These are phyloP conservation scores for Pinus albicaulis DNA, from an alignment of 75 land plant genomes.

Conservation along the genomic window DNA sequence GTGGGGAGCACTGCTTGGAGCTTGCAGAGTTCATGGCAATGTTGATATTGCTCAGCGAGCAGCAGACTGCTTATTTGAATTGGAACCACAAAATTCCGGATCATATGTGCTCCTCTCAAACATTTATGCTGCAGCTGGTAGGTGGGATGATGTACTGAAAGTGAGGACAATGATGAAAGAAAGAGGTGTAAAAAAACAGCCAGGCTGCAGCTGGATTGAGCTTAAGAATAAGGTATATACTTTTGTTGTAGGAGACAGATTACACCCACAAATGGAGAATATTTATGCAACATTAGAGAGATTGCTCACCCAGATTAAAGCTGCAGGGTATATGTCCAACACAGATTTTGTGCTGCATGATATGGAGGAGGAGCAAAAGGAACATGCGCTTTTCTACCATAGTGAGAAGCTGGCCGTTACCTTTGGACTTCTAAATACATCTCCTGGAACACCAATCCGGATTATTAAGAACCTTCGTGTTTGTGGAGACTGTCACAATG, in stretches of 20 bases:
- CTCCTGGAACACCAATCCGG: neutral
- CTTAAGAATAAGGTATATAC: neutral
- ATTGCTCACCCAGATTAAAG: neutral
- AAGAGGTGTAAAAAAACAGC: constrained; percentile 12
- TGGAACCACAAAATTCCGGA: constrained; percentile 25
- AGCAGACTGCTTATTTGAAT: constrained; percentile 16
- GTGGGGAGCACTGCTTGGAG: constrained; percentile 39
- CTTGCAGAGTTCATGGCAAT: constrained; percentile 37
- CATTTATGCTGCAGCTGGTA: constrained; percentile 21
- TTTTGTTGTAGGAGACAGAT: neutral
- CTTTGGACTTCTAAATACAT: neutral
- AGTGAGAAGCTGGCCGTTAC: neutral
- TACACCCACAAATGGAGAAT: neutral
- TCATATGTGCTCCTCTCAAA: constrained; percentile 24
- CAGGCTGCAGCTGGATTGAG: constrained; percentile 17
- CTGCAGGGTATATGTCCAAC: neutral
- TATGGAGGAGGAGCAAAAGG: neutral
- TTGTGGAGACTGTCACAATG: neutral
- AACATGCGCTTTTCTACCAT: neutral
- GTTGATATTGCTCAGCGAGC: constrained; percentile 24
- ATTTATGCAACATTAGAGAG: neutral
- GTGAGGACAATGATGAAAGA: constrained; percentile 14
- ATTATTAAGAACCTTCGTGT: neutral
- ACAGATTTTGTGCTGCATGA: neutral
- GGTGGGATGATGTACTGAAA: constrained; percentile 13